Conservation (phyloP, 805 yeast species). For the Saccharomycopsis capsularis region DNA sequence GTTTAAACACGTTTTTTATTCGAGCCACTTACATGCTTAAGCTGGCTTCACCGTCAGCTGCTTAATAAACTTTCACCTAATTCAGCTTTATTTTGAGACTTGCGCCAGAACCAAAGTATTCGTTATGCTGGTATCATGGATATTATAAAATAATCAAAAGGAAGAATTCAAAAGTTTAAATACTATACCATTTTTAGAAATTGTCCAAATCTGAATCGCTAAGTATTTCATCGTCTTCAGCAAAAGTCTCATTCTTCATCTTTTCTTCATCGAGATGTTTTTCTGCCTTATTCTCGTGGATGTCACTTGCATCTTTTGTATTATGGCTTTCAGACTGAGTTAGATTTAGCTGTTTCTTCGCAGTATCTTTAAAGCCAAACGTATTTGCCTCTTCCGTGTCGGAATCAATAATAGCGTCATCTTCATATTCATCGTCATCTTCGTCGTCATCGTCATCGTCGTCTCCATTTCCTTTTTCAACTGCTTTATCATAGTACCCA, state of each 20-base stretch:
- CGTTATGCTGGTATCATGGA: no score
- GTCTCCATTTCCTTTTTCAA: background rate
- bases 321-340: no score
- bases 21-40: no score
- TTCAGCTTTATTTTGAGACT: no score
- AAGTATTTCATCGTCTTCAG: constrained; percentile 5
- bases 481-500: no score
- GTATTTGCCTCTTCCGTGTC: background rate
- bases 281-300: background rate
- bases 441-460: background rate
- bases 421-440: constrained; percentile 8
- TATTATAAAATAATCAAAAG: no score
- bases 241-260: background rate
- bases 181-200: constrained; percentile 3
- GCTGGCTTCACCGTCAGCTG: no score
- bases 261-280: background rate
- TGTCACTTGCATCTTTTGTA: background rate
- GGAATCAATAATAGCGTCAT: background rate
- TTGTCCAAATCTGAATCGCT: constrained; percentile 17
- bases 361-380: no score
- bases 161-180: no score
- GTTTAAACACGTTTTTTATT: no score
- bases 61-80: no score
- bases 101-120: no score
- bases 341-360: background rate